These are phyloP conservation scores for Leishmania gerbilli DNA, from an alignment of 208 protist genomes.

Conservation along the genomic window DNA sequence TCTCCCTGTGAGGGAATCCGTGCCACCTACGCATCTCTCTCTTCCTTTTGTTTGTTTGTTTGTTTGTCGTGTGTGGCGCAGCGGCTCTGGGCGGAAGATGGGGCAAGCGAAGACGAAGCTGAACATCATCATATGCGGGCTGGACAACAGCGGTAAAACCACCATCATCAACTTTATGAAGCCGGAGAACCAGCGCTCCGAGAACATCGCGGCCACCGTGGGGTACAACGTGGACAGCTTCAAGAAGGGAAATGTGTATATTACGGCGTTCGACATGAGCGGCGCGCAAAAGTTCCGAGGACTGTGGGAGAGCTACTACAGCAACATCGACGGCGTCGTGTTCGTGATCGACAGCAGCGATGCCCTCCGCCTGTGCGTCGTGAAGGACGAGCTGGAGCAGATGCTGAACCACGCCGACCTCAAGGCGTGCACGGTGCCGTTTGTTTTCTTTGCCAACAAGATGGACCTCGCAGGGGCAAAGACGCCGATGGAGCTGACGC, in stretches of 20 bases:
- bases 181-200: constrained; percentile 89
- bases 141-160: constrained; percentile 96
- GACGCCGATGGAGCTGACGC: constrained; percentile 72
- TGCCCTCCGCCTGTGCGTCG: constrained; percentile 79
- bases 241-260: constrained; percentile 93
- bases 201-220: constrained; percentile 97
- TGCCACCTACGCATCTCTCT: too few species aligned
- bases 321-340: constrained; percentile 93
- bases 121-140: constrained; percentile 82
- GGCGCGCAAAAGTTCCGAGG: constrained; percentile 98
- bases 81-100: constrained; percentile 33
- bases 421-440: constrained; percentile 38
- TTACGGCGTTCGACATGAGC: constrained; percentile 98
- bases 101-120: constrained; percentile 86
- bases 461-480: constrained; percentile 89
- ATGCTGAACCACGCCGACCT: constrained; percentile 76
- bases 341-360: constrained; percentile 95
- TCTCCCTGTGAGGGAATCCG: background rate
- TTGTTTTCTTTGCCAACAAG: constrained; percentile 94
- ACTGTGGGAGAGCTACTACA: constrained; percentile 98
- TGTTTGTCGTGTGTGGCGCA: background rate
- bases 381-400: constrained; percentile 83
- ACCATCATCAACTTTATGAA: constrained; percentile 98
- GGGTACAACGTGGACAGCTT: constrained; percentile 93
- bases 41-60: too few species aligned